A percentile compares a stretch with the other conserved stretches of the same genome.
Conservation (phyloP, 805 yeast genomes). For the Suhomyces tanzawaensis region DNA sequence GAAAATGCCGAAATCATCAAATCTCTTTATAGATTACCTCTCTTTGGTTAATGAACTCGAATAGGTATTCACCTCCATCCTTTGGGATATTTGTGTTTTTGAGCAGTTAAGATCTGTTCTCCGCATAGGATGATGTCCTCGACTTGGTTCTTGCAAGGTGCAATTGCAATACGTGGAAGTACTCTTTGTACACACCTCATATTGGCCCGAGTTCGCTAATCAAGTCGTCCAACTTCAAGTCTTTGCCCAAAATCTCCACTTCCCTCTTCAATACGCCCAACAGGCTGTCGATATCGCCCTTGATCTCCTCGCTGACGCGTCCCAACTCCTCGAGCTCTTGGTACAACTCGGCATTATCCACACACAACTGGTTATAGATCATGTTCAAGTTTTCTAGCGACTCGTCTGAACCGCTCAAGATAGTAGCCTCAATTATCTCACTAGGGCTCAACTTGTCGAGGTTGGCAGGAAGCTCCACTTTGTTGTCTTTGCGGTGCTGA, state of each 20-base stretch:
- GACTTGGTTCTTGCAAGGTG: too few relatives aligned
- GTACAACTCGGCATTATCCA: constrained; percentile 32
- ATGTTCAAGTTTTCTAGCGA: constrained; percentile 27
- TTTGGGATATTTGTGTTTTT: too few relatives aligned
- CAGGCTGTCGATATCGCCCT: constrained; percentile 19
- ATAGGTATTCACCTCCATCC: too few relatives aligned
- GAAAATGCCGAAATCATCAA: too few relatives aligned
- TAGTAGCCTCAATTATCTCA: constrained; percentile 32
- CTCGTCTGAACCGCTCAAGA: constrained; percentile 18
- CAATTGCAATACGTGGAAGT: too few relatives aligned
- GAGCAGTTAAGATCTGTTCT: too few relatives aligned
- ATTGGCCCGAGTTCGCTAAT: constrained; percentile 9
- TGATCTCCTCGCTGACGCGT: constrained; percentile 19
- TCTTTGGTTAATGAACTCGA: too few relatives aligned
- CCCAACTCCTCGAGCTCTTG: constrained; percentile 21
- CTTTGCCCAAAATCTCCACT: constrained; percentile 8
- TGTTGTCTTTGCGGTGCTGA: constrained; percentile 20
- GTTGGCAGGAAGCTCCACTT: constrained; percentile 10
- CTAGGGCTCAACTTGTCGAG: constrained; percentile 30
- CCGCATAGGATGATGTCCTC: too few relatives aligned
- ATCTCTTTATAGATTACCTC: too few relatives aligned
- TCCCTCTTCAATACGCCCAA: constrained; percentile 22
- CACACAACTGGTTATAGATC: constrained; percentile 36
- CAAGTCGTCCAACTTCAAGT: constrained; percentile 19
- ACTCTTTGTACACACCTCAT: too few relatives aligned